These are phyloP conservation scores for Leccinum pallidistipes DNA, from an alignment of 1,284 basidiomycete species.

Conservation along the genomic window DNA sequence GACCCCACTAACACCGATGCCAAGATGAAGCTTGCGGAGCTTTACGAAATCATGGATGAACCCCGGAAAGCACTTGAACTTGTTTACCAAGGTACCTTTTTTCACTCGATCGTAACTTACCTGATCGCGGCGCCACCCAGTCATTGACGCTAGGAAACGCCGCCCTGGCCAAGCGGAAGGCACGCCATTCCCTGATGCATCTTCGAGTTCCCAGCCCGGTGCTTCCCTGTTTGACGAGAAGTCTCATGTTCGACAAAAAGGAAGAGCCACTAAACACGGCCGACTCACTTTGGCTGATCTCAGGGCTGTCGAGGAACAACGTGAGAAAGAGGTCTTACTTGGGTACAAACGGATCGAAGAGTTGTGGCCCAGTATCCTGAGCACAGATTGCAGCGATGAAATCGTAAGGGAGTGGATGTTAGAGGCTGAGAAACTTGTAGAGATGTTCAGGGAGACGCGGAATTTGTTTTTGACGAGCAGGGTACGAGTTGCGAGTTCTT, in stretches of 20 bases:
- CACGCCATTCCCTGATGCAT: constrained; percentile 25
- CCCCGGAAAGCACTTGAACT: constrained; percentile 82
- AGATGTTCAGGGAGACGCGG: constrained; percentile 85
- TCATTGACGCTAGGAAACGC: constrained; percentile 40
- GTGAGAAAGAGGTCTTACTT: constrained; percentile 58
- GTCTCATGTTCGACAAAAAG: constrained; percentile 38
- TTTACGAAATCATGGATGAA: constrained; percentile 83
- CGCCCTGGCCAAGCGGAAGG: constrained; percentile 37
- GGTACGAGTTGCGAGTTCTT: constrained; percentile 43
- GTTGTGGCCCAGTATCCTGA: constrained; percentile 43
- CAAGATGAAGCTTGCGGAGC: constrained; percentile 86
- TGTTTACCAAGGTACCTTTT: constrained; percentile 73
- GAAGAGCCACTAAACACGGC: constrained; percentile 36
- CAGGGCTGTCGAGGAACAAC: constrained; percentile 57
- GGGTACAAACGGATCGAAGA: constrained; percentile 52
- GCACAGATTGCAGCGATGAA: constrained; percentile 36
- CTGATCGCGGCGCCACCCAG: constrained; percentile 4
- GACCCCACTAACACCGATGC: constrained; percentile 78
- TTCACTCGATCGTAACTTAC: not conserved
- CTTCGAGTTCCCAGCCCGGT: constrained; percentile 21
- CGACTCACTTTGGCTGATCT: constrained; percentile 56
- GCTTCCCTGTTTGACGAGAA: constrained; percentile 63
- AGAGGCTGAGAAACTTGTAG: constrained; percentile 77
- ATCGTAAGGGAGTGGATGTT: constrained; percentile 72
- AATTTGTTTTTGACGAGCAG: constrained; percentile 78